Conservation (phyloP, 495 filamentous ascomycete genomes). For the Aspergillus heteromorphus region DNA sequence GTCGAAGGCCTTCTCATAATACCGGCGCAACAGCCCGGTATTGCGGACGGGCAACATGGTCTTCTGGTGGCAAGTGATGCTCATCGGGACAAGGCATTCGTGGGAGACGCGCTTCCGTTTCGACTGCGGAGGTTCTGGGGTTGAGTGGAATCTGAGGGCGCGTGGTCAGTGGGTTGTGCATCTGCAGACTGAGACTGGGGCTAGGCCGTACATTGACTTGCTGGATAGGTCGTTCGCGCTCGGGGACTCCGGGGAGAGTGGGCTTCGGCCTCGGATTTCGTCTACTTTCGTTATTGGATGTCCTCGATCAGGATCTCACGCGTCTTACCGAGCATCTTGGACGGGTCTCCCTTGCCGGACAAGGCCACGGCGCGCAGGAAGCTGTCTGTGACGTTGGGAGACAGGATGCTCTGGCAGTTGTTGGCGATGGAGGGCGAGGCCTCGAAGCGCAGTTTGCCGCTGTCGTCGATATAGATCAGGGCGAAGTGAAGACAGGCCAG, state of each 20-base stretch:
- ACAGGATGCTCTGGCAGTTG: constrained; percentile 29
- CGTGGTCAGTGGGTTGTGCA: not conserved
- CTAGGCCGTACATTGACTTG: constrained; percentile 10
- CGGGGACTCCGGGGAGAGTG: constrained; percentile 14
- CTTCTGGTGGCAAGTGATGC: constrained; percentile 25
- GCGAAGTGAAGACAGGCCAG: constrained; percentile 30
- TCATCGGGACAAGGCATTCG: constrained; percentile 24
- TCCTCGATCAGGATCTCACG: not conserved
- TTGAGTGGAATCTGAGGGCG: not conserved
- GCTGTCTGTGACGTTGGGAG: constrained; percentile 29
- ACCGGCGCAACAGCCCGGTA: constrained; percentile 45
- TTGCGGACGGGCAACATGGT: constrained; percentile 50
- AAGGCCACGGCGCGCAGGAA: constrained; percentile 34
- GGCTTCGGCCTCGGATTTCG: constrained; percentile 9
- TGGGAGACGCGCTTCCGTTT: constrained; percentile 23
- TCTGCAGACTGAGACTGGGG: not conserved
- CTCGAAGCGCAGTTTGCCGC: constrained; percentile 32
- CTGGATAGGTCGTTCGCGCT: constrained; percentile 3
- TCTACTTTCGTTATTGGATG: not conserved
- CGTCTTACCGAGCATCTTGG: constrained; percentile 4
- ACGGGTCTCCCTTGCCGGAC: constrained; percentile 17
- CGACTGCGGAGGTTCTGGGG: constrained; percentile 6
- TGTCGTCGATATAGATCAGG: constrained; percentile 34
- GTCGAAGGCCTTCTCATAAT: constrained; percentile 59
- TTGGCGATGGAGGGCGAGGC: constrained; percentile 31